Conservation (phyloP, 2,329 filamentous ascomycete genomes). For the Chrysosporium queenslandicum region DNA sequence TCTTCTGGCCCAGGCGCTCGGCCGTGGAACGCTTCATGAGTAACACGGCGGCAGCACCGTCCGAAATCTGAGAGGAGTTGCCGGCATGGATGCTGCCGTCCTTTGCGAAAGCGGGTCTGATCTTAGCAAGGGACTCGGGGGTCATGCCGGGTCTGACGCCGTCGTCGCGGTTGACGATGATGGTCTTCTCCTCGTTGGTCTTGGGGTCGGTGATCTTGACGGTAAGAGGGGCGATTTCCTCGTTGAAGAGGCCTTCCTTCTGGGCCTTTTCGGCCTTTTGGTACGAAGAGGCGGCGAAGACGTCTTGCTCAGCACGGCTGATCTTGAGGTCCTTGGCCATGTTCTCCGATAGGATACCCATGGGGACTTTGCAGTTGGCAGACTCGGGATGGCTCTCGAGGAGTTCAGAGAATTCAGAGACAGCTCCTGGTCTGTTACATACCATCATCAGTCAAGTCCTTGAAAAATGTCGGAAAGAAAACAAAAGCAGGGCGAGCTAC, state of each 20-base stretch:
- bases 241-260: conserved; percentile 76
- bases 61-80: conserved; percentile 90
- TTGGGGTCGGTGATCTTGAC: conserved; percentile 88
- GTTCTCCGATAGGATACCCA: conserved; percentile 85
- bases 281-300: conserved; percentile 89
- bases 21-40: conserved; percentile 92
- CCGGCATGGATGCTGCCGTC: conserved; percentile 91
- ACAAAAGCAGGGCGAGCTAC: conserved; percentile 22
- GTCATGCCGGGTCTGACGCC: conserved; percentile 80
- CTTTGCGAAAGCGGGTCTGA: conserved; percentile 79
- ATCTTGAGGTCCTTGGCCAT: conserved; percentile 84
- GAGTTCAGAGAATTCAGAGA: conserved; percentile 83
- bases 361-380: conserved; percentile 94
- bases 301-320: conserved; percentile 64
- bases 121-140: conserved; percentile 78
- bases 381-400: conserved; percentile 72
- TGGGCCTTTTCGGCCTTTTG: conserved; percentile 76
- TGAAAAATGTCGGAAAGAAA: not conserved
- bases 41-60: conserved; percentile 88
- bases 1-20: conserved; percentile 73
- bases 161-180: conserved; percentile 77
- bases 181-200: conserved; percentile 70
- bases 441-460: not conserved
- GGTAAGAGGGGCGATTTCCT: conserved; percentile 79
- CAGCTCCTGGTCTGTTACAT: conserved; percentile 57